Evolutionary conservation across 176 grass and related monocot genomes (phyloP), one percentile per base, ranked within the genome.

Genomic region (Musa acuminata): DNA sequence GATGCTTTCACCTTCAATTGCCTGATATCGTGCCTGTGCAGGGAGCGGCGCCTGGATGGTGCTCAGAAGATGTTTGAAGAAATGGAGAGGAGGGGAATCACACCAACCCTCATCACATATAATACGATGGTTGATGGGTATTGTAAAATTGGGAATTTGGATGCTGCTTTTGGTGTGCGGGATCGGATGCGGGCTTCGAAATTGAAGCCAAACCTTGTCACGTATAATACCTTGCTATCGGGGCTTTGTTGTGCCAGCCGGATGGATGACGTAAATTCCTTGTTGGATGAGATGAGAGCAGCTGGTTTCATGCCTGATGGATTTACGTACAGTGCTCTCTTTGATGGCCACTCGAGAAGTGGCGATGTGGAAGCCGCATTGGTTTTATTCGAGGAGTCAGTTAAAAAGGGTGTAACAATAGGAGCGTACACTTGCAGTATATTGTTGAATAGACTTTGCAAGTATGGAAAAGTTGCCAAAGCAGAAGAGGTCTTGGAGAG

Each of bases 101-200:
- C 9, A 13, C 82, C 89, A 0, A 88, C 72, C 17, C 11, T 68
- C 51, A 66, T 86, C 66, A 92, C 86, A 0, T 92, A 77, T 74
- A 92, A 88, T 55, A 77, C 75, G 55, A 88, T 92, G 86, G 88
- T 88, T 19, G 86, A 92, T 43, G 86, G 89, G 14, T 55, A 84
- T 48, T 64, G 80, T 25, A 88, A 88, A 77, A 58, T 17, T 0
- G 83, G 89, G 48, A 68, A 86, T 16, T 50, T 84, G 72, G 81
- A 84, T 70, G 72, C 81, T 74, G 83, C 81, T 71, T 82, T 86
- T 75, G 82, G 51, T 20, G 23, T 88, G 20, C 29, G 75, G 72
- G 62, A 84, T 77, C 54, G 2, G 57, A 88, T 92, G 83, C 5
- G 83, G 29, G 12, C 1, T 29, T 69, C 75, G 43, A 81, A 83